These are phyloP conservation scores for Ogataea pignaliae DNA, from an alignment of 805 yeast species.

Conservation along the genomic window DNA sequence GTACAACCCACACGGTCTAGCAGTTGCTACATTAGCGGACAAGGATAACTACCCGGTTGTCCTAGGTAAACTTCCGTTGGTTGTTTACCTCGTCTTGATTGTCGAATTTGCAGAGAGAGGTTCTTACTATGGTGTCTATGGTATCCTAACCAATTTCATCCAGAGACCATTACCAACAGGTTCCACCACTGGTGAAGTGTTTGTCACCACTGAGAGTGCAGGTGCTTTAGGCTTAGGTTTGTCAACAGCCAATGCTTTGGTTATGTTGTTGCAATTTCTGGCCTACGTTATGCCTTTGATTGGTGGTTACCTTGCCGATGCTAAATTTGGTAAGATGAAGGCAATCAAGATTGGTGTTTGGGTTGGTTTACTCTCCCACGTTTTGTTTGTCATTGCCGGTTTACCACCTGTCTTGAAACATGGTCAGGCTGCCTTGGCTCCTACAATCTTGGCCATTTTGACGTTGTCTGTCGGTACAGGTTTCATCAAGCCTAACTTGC, in stretches of 20 bases:
- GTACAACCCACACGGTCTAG: slow-evolving; percentile 27
- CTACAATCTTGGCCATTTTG: slow-evolving; percentile 38
- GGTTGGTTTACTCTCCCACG: slow-evolving; percentile 43
- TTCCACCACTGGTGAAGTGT: slow-evolving; percentile 42
- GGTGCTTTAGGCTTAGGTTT: slow-evolving; percentile 49
- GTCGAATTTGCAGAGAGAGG: slow-evolving; percentile 54
- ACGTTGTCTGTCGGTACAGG: slow-evolving; percentile 46
- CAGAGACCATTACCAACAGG: slow-evolving; percentile 49
- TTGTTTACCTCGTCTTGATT: slow-evolving; percentile 46
- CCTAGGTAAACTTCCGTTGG: slow-evolving; percentile 44
- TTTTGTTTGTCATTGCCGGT: slow-evolving; percentile 45
- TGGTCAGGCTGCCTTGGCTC: slow-evolving; percentile 35
- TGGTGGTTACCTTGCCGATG: slow-evolving; percentile 51
- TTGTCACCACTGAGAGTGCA: slow-evolving; percentile 30
- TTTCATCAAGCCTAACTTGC: slow-evolving; percentile 49
- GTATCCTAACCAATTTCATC: slow-evolving; percentile 43
- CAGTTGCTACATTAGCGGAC: slow-evolving; percentile 27
- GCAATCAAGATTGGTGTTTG: slow-evolving; percentile 47
- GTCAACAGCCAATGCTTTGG: slow-evolving; percentile 42
- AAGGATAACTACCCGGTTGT: slow-evolving; percentile 30
- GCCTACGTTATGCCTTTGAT: slow-evolving; percentile 48
- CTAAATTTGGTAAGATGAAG: slow-evolving; percentile 41
- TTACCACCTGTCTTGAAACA: slow-evolving; percentile 39
- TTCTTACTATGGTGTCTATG: slow-evolving; percentile 45
- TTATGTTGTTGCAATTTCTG: slow-evolving; percentile 41